A percentile compares a stretch with the other conserved stretches of the same genome.
Conservation (phyloP, 1,284 basidiomycete species). For the Garcileccinum viscosum region DNA sequence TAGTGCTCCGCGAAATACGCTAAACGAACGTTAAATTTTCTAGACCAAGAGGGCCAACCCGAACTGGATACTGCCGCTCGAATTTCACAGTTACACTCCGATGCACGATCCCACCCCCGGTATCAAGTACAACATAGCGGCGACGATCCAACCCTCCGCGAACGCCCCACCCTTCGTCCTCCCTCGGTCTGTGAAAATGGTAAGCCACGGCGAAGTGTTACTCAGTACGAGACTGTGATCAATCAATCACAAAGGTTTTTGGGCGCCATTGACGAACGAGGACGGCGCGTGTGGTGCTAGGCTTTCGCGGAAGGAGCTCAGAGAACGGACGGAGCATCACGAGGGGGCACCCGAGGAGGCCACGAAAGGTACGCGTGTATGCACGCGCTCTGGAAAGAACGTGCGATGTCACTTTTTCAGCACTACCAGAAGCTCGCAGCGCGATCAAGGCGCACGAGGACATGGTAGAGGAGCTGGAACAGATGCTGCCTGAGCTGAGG, state of each 20-base stretch:
- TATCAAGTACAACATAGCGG: no score
- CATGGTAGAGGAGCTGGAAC: conserved; percentile 69
- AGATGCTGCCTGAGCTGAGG: conserved; percentile 74
- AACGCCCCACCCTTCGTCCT: no score
- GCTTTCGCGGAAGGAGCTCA: conserved; percentile 44
- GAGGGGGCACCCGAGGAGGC: conserved; percentile 45
- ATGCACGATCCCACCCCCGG: no score
- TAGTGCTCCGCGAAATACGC: no score
- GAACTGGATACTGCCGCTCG: no score
- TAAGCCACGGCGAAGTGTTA: no score
- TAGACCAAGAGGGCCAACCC: no score
- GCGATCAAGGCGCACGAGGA: conserved; percentile 48
- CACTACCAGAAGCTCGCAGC: conserved; percentile 48
- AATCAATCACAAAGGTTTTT: conserved; percentile 51
- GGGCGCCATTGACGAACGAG: conserved; percentile 36
- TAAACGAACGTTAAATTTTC: no score
- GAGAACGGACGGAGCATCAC: conserved; percentile 49
- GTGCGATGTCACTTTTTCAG: conserved; percentile 37
- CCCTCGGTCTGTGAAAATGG: no score
- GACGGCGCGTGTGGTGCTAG: conserved; percentile 26
- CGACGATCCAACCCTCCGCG: no score
- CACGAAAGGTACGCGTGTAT: conserved; percentile 49
- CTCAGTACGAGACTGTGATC: conserved; percentile 61
- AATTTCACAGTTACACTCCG: no score
- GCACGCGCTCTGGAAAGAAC: not conserved